A percentile compares a stretch with the other conserved stretches of the same genome.
phyloP scores from a whole-genome alignment of 805 yeast genomes.

The Starmerella scarabaei region DNA sequence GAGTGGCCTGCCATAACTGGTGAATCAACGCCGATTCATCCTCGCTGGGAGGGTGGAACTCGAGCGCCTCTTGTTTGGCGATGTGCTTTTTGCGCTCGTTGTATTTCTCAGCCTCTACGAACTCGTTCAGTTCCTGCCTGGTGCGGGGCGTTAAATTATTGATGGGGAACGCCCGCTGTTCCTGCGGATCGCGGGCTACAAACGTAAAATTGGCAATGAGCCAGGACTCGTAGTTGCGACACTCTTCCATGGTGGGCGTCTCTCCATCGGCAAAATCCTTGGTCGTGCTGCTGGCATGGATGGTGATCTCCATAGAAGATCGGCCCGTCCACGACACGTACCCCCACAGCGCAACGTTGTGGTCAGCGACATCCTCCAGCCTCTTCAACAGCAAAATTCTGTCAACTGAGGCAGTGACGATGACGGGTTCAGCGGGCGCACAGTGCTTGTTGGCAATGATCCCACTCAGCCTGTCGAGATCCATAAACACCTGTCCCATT shows the following conservation, averaged over 20 bases:
- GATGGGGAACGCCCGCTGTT: constrained; percentile 81
- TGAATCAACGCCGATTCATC: constrained; percentile 67
- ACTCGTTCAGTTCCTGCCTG: constrained; percentile 69
- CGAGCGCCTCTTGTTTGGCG: constrained; percentile 50
- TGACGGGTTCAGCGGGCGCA: constrained; percentile 89
- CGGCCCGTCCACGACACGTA: constrained; percentile 88
- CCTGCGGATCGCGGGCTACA: constrained; percentile 87
- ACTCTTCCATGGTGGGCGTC: constrained; percentile 40
- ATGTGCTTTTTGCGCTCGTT: constrained; percentile 73
- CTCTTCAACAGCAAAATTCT: constrained; percentile 76
- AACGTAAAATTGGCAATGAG: constrained; percentile 86
- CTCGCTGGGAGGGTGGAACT: constrained; percentile 58
- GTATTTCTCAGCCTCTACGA: constrained; percentile 77
- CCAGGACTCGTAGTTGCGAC: constrained; percentile 57
- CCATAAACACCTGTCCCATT: constrained; percentile 89
- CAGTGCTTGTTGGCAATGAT: constrained; percentile 86
- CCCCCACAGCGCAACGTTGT: constrained; percentile 78
- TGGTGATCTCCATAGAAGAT: constrained; percentile 89
- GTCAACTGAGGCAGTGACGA: constrained; percentile 92
- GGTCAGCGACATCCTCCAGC: constrained; percentile 61
- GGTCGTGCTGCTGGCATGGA: constrained; percentile 66
- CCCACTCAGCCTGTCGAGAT: constrained; percentile 86
- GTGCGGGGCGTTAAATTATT: constrained; percentile 65
- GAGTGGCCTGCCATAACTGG: constrained; percentile 44
- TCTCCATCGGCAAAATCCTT: constrained; percentile 21